phyloP scores from a whole-genome alignment of 1,139 yeast species.

The Suhomyces ambrosiae region DNA sequence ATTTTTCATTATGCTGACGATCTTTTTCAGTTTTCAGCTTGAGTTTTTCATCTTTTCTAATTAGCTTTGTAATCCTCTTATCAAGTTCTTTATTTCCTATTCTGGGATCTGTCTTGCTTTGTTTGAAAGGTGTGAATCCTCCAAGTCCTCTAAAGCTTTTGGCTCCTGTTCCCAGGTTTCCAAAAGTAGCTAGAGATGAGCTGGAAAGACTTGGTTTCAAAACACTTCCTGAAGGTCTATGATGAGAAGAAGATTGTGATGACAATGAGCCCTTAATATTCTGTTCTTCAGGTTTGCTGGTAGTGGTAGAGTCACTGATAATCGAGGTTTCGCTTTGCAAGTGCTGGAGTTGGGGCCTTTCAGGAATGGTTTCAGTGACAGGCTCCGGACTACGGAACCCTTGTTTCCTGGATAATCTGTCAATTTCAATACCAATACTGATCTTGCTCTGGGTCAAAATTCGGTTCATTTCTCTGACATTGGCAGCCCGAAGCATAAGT shows the following conservation, averaged over 20 bases:
- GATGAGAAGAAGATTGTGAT: slow-evolving; percentile 1
- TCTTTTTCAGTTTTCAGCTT: slow-evolving; percentile 27
- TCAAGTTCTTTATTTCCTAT: slow-evolving; percentile 33
- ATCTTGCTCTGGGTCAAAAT: slow-evolving; percentile 39
- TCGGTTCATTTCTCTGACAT: slow-evolving; percentile 59
- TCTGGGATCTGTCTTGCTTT: slow-evolving; percentile 24
- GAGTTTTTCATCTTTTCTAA: slow-evolving; percentile 33
- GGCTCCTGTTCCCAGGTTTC: neutral
- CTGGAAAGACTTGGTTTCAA: slow-evolving; percentile 13
- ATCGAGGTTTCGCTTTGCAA: slow-evolving; percentile 2
- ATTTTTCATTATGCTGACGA: slow-evolving; percentile 20
- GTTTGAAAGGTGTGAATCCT: slow-evolving; percentile 35
- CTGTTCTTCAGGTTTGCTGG: slow-evolving; percentile 4
- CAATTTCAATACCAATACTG: slow-evolving; percentile 28
- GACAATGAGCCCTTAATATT: slow-evolving; percentile 7
- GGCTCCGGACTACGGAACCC: neutral
- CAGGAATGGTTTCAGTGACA: neutral
- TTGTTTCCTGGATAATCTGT: slow-evolving; percentile 16
- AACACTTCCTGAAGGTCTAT: slow-evolving; percentile 4
- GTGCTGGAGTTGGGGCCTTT: slow-evolving; percentile 5
- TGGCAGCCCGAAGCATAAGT: slow-evolving; percentile 60
- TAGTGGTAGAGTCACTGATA: slow-evolving; percentile 2
- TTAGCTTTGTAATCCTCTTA: slow-evolving; percentile 31
- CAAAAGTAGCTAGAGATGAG: slow-evolving; percentile 11
- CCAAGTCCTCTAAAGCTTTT: slow-evolving; percentile 28